These are phyloP conservation scores for Ogataea wickerhamii DNA, from an alignment of 805 yeast genomes.

Conservation along the genomic window DNA sequence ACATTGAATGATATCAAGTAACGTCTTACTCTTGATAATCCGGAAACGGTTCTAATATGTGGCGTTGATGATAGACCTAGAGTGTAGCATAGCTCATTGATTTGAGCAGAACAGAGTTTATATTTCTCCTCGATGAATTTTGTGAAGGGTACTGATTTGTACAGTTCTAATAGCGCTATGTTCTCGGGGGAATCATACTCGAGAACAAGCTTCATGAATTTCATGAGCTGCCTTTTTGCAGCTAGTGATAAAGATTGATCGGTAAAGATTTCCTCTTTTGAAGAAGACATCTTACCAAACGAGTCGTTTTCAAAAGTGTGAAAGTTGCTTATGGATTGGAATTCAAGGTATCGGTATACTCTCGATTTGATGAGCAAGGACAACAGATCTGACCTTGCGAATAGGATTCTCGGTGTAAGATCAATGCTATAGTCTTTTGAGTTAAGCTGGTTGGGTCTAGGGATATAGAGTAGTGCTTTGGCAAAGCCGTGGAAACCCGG, in stretches of 20 bases:
- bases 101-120: constrained; percentile 68
- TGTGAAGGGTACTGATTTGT: constrained; percentile 52
- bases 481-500: constrained; percentile 33
- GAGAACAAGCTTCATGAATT: constrained; percentile 82
- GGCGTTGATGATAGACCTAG: constrained; percentile 72
- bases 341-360: constrained; percentile 88
- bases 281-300: constrained; percentile 79
- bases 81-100: constrained; percentile 78
- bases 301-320: constrained; percentile 93
- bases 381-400: constrained; percentile 86
- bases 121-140: constrained; percentile 62
- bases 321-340: constrained; percentile 81
- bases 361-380: constrained; percentile 76
- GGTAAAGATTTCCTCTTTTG: constrained; percentile 92
- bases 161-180: constrained; percentile 43
- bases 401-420: constrained; percentile 78
- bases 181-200: constrained; percentile 58
- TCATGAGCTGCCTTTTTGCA: constrained; percentile 84
- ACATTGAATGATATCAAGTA: constrained; percentile 83
- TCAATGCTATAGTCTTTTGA: constrained; percentile 85
- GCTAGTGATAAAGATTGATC: constrained; percentile 72
- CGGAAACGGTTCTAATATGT: constrained; percentile 64
- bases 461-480: constrained; percentile 79
- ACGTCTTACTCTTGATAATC: constrained; percentile 75
- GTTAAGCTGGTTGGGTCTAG: constrained; percentile 52